phyloP scores from a whole-genome alignment of 169 alveolate species.

The Amoebophrya sp. region DNA sequence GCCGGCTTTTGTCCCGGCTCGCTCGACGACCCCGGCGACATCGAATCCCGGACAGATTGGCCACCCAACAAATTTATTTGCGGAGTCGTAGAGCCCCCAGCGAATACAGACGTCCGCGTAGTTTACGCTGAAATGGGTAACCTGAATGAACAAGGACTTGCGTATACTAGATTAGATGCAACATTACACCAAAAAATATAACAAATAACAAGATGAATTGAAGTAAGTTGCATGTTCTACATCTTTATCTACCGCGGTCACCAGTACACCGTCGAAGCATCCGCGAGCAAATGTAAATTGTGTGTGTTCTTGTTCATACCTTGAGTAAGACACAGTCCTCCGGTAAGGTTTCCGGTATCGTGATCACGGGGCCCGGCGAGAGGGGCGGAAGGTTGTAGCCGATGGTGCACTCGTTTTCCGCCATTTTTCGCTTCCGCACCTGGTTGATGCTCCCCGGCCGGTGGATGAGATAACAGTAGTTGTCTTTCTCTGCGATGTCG shows the following conservation, averaged over 20 bases:
- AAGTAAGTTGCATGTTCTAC: neutral
- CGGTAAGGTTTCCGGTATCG: neutral
- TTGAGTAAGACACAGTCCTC: neutral
- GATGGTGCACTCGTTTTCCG: neutral
- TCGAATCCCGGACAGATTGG: constrained; percentile 46
- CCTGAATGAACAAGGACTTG: neutral
- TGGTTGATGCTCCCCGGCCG: constrained; percentile 16
- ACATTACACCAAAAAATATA: neutral
- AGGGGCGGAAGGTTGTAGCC: neutral
- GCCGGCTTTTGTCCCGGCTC: constrained; percentile 36
- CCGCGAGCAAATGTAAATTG: neutral
- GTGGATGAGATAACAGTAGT: constrained; percentile 4
- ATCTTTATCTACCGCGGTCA: neutral
- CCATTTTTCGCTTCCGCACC: neutral
- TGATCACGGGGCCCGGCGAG: neutral
- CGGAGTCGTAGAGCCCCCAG: constrained; percentile 46
- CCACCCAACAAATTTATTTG: constrained; percentile 42
- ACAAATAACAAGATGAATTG: neutral
- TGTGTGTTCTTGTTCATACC: neutral
- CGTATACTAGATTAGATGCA: neutral
- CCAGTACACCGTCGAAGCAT: too few species aligned
- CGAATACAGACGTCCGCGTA: constrained; percentile 46
- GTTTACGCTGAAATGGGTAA: constrained; percentile 35
- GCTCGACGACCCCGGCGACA: constrained; percentile 38
- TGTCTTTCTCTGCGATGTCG: neutral